Evolutionary conservation across 768 basidiomycete species (phyloP), one percentile per base, ranked within the genome.

Genomic region (Termitomyces sp.): DNA sequence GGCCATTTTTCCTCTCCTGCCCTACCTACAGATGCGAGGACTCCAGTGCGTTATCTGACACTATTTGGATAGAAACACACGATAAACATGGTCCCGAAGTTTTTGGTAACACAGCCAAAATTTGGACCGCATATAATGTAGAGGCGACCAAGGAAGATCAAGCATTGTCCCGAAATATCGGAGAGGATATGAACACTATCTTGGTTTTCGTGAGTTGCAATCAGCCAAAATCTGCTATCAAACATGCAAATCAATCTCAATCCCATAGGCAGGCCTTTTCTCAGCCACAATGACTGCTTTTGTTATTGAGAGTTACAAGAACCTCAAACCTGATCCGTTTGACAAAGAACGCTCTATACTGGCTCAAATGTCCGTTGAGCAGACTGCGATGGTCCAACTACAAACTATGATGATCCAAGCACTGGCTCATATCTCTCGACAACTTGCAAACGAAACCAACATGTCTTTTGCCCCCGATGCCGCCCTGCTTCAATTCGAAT

Each of bases 221-320:
- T 43, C 7, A 9, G 14, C 23, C n/a, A 23, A 8, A 23, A 36
- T 16, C 4, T 36, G 20, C n/a, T 4, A 38, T n/a, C 10, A 18
- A 32, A 23, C 4, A 35, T 36, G 3, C 2, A 8, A 36, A 43
- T 43, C 18, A 3, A 41, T 41, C 13, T 33, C 2, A 26, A 51
- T 51, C 18, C 14, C 38, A 8, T 40, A 70, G 69, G 58, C 69
- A 6, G 67, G 64, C 56, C 49, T 70, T 18, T 70, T 68, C 46
- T 67, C 69, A 5, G 67, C 68, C n/a, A 57, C 55, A 20, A 36
- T 69, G 23, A 68, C 69, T 12, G 65, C 67, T 16, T 69, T 70
- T 47, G 44, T 70, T 46, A 62, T 69, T 14, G 69, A 68, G 48
- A 64, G 63, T 55, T 68, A 68, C 49, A 63, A 62, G 46, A 59